Evolutionary conservation across 768 basidiomycete genomes (phyloP), one percentile per base, ranked within the genome.

Genomic region (Tricholoma saponaceum): DNA sequence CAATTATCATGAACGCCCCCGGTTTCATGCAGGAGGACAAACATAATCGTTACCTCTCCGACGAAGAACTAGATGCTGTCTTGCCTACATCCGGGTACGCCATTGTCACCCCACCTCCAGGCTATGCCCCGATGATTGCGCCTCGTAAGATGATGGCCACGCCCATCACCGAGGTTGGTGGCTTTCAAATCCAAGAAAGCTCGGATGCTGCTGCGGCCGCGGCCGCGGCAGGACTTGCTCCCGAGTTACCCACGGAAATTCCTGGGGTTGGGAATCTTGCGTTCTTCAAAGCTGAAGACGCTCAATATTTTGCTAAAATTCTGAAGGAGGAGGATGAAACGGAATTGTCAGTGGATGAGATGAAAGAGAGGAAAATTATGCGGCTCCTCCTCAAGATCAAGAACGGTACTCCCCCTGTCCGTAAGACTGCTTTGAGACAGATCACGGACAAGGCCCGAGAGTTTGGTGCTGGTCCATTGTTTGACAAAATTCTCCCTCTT

Each of bases 331-430:
- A 96, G 71, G 94, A 98, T 65, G 97, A 98, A 74, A 90, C 88
- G 1, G 86, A 90, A 69, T 78, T 98, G 49, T 85, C 90, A 0
- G 90, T 98, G 7, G 97, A 98, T 51, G 97, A 99, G 77, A 90
- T 98, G 86, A 99, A 99, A 76, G 97, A 98, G 76, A 87, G 96
- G 68, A 99, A 98, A 74, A 98, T 98, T 66, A 98, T 98, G 95
- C 89, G 97, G 23, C 76, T 99, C 22, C 78, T 99, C 54, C 82
- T 99, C 64, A 98, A 98, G 76, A 98, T 99, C 76, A 98, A 99
- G 80, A 99, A 98, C 69, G 97, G 97, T 51, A 98, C 96, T 2
- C 97, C 97, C 25, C 96, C 97, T 10, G 95, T 98, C 58, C 89
- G 97, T 57, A 99, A 99, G 74, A 94, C 96, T 1, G 97, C 97